These are phyloP conservation scores for Wickerhamomyces mucosus DNA, from an alignment of 805 yeast species.

Conservation along the genomic window DNA sequence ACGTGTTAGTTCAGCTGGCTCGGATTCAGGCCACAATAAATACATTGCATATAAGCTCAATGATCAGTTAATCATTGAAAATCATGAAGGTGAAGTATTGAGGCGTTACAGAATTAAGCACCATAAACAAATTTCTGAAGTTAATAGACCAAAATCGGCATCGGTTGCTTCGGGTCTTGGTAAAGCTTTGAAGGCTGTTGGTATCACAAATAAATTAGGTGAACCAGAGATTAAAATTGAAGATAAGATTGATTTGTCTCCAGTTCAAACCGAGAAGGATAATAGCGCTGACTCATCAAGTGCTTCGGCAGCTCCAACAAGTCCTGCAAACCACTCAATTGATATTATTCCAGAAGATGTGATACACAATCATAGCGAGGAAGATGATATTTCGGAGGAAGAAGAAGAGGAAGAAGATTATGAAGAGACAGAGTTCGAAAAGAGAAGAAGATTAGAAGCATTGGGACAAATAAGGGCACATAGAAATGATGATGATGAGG, in stretches of 20 bases:
- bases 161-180: constrained; percentile 17
- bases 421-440: constrained; percentile 13
- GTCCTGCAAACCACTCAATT: too few species aligned
- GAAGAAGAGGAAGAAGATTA: constrained; percentile 16
- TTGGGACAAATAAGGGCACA: constrained; percentile 11
- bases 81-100: constrained; percentile 85
- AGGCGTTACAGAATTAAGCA: constrained; percentile 71
- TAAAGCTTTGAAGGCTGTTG: constrained; percentile 47
- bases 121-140: constrained; percentile 23
- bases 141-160: constrained; percentile 26
- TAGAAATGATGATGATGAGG: constrained; percentile 17
- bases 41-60: constrained; percentile 71
- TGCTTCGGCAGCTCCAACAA: not conserved
- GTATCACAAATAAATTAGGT: constrained; percentile 26
- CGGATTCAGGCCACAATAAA: constrained; percentile 10
- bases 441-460: constrained; percentile 15
- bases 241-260: not conserved
- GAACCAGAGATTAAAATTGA: not conserved
- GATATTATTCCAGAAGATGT: too few species aligned
- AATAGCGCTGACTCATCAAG: not conserved
- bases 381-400: constrained; percentile 11
- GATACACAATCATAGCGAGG: constrained; percentile 16
- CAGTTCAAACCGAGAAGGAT: not conserved
- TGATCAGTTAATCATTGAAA: constrained; percentile 73
- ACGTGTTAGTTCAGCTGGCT: not conserved